Percentiles rank a stretch among this genome's conserved stretches.
phyloP scores from a whole-genome alignment of 371 early-diverging fungal genomes.

The Sporodiniella umbellata region DNA sequence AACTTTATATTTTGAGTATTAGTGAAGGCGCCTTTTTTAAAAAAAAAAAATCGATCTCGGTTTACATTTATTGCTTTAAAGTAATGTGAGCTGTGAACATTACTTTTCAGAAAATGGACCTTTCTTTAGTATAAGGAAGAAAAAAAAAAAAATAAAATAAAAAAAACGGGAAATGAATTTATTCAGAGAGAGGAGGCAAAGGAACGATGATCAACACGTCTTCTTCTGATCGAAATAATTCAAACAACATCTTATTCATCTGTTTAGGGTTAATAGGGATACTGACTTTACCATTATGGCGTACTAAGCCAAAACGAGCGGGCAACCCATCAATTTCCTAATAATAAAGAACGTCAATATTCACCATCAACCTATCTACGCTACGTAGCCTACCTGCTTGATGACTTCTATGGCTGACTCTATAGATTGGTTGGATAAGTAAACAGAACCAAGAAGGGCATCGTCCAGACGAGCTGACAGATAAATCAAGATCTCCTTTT shows the following conservation, averaged over 20 bases:
- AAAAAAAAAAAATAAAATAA: neutral
- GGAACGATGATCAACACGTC: conserved; percentile 51
- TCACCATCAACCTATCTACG: no score
- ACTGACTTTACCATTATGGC: conserved; percentile 60
- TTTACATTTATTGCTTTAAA: neutral
- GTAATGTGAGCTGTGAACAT: neutral
- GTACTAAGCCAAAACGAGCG: conserved; percentile 42
- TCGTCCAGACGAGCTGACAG: conserved; percentile 37
- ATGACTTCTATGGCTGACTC: conserved; percentile 39
- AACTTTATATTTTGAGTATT: neutral
- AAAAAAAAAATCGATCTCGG: neutral
- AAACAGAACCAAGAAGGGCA: conserved; percentile 51
- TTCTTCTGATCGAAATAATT: conserved; percentile 50
- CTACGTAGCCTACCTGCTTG: conserved; percentile 46
- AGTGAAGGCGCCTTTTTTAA: neutral
- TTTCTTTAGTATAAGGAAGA: no score
- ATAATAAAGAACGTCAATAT: no score
- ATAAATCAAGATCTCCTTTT: conserved; percentile 53
- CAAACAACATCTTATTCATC: conserved; percentile 46
- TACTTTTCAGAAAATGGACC: no score
- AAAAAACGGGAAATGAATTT: neutral
- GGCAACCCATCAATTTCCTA: conserved; percentile 68
- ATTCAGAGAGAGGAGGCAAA: neutral
- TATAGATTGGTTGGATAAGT: conserved; percentile 48
- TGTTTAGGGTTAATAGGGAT: conserved; percentile 67